phyloP scores from a whole-genome alignment of 192 early-diverging fungal genomes.

The Dimargaris verticillata region DNA sequence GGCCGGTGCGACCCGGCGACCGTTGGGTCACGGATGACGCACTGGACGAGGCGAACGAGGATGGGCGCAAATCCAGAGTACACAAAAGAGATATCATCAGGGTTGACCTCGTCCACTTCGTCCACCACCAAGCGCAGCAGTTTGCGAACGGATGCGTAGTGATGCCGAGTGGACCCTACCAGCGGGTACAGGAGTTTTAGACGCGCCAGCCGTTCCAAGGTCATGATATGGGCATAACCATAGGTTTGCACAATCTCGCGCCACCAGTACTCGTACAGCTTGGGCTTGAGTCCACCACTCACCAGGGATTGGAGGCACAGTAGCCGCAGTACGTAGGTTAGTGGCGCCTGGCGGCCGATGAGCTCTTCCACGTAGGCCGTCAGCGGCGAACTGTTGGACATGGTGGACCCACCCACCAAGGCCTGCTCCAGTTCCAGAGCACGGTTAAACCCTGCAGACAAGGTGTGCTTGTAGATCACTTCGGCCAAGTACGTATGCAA shows the following conservation, averaged over 20 bases:
- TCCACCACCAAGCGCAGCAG: slow-evolving; percentile 65
- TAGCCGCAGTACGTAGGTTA: slow-evolving; percentile 59
- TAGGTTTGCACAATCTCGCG: slow-evolving; percentile 80
- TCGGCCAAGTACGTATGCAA: slow-evolving; percentile 40
- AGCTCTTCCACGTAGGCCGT: slow-evolving; percentile 80
- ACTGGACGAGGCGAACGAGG: slow-evolving; percentile 76
- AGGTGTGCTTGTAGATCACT: slow-evolving; percentile 60
- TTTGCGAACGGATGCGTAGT: slow-evolving; percentile 45
- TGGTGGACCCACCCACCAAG: slow-evolving; percentile 15
- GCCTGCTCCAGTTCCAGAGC: slow-evolving; percentile 84
- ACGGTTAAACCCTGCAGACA: slow-evolving; percentile 63
- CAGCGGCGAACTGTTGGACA: slow-evolving; percentile 13
- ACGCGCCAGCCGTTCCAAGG: slow-evolving; percentile 57
- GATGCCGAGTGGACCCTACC: slow-evolving; percentile 25
- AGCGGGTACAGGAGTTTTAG: slow-evolving; percentile 45
- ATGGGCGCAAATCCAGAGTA: slow-evolving; percentile 92
- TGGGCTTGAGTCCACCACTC: slow-evolving; percentile 68
- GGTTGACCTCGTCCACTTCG: slow-evolving; percentile 69
- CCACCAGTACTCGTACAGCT: slow-evolving; percentile 64
- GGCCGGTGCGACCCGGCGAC: slow-evolving; percentile 16
- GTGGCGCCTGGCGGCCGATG: slow-evolving; percentile 55
- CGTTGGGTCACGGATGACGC: slow-evolving; percentile 33
- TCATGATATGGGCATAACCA: slow-evolving; percentile 77
- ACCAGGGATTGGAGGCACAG: slow-evolving; percentile 72
- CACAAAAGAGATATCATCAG: slow-evolving; percentile 79